phyloP scores from a whole-genome alignment of 208 protist species.

The Blechomonas ayalai region DNA sequence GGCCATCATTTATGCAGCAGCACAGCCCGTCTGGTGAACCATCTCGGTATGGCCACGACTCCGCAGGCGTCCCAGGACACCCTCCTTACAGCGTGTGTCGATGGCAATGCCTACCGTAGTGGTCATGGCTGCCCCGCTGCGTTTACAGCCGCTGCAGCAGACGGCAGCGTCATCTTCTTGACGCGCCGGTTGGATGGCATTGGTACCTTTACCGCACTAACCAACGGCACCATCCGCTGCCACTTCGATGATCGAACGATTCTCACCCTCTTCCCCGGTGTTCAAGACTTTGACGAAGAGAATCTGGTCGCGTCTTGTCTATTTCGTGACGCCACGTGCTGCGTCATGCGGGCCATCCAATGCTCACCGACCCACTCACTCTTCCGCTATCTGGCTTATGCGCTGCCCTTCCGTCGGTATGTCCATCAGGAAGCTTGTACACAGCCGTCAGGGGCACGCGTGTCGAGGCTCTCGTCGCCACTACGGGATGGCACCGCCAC shows the following conservation, averaged over 20 bases:
- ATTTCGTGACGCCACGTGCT: constrained; percentile 60
- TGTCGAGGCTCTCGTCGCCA: too few species aligned
- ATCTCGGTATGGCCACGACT: neutral
- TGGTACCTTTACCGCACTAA: constrained; percentile 70
- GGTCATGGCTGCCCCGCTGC: constrained; percentile 8
- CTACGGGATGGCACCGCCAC: constrained; percentile 4
- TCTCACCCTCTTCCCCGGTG: constrained; percentile 57
- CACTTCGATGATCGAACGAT: constrained; percentile 80
- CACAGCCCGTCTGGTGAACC: neutral
- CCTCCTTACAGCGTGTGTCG: constrained; percentile 4
- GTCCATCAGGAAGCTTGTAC: too few species aligned
- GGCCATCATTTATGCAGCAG: neutral
- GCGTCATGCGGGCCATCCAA: constrained; percentile 46
- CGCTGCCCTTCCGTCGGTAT: constrained; percentile 65
- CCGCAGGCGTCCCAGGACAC: constrained; percentile 5
- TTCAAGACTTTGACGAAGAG: constrained; percentile 43
- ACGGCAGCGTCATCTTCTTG: constrained; percentile 33
- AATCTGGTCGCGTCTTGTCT: constrained; percentile 47
- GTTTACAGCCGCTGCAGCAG: constrained; percentile 2
- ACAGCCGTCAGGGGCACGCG: too few species aligned
- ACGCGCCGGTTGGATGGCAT: constrained; percentile 67
- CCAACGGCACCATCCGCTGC: constrained; percentile 69
- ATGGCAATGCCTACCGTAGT: constrained; percentile 12
- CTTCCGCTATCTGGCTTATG: constrained; percentile 57
- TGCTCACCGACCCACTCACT: constrained; percentile 34